These are phyloP conservation scores for Euphrasia arctica DNA, from an alignment of 305 asterid species.

Conservation along the genomic window DNA sequence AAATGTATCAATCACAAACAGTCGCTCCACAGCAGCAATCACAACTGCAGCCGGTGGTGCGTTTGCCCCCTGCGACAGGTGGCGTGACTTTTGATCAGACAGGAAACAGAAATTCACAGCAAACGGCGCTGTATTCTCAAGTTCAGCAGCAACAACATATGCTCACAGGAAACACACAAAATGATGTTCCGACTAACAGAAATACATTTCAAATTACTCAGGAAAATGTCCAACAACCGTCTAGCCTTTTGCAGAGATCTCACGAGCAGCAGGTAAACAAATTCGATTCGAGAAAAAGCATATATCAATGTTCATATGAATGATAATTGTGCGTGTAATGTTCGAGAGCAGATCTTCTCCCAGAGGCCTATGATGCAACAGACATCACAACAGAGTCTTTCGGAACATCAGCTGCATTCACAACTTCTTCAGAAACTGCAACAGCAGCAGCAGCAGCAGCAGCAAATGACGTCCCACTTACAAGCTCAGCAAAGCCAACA, in stretches of 20 bases:
- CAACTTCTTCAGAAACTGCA: constrained; percentile 60
- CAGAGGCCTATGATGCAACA: constrained; percentile 42
- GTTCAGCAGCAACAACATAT: constrained; percentile 36
- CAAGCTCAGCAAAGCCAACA: constrained; percentile 53
- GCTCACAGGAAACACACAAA: no score
- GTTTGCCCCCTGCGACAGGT: constrained; percentile 34
- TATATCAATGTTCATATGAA: no score
- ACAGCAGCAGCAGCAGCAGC: constrained; percentile 49
- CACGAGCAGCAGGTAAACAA: constrained; percentile 48
- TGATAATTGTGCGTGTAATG: no score
- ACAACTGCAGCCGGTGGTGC: constrained; percentile 31
- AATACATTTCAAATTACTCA: constrained; percentile 45
- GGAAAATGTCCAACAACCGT: constrained; percentile 53
- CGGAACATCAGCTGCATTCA: constrained; percentile 69
- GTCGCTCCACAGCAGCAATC: constrained; percentile 36
- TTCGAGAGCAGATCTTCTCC: constrained; percentile 20
- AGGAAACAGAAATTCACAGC: constrained; percentile 50
- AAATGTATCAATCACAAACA: constrained; percentile 37
- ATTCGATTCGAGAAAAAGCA: no score
- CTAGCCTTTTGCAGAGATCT: constrained; percentile 47
- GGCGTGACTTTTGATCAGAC: constrained; percentile 38
- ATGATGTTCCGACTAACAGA: constrained; percentile 34
- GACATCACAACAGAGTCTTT: constrained; percentile 26
- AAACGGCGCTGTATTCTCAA: constrained; percentile 44
- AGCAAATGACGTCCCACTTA: constrained; percentile 42